A percentile compares a stretch with the other conserved stretches of the same genome.
phyloP scores from a whole-genome alignment of 1,284 basidiomycete species.

The Rhodofomes roseus region DNA sequence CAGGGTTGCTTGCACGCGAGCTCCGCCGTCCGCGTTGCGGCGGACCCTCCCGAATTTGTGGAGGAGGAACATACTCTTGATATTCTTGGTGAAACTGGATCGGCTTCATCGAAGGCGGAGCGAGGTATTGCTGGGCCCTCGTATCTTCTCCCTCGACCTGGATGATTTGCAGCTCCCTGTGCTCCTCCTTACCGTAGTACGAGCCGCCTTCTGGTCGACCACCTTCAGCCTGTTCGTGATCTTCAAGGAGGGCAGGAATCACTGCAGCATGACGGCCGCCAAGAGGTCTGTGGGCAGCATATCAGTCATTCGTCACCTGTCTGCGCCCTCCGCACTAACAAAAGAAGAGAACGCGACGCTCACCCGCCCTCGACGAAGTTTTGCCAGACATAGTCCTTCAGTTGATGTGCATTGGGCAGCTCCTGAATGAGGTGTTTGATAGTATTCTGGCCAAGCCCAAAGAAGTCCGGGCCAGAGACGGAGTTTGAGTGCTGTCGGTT shows the following conservation, averaged over 20 bases:
- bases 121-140: conserved; percentile 12
- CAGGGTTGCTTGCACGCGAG: conserved; percentile 18
- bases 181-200: conserved; percentile 13
- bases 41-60: conserved; percentile 14
- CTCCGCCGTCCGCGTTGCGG: conserved; percentile 16
- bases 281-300: conserved; percentile 46
- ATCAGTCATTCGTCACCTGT: conserved; percentile 6
- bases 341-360: conserved; percentile 29
- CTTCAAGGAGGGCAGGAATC: conserved; percentile 70
- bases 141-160: conserved; percentile 22
- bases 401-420: conserved; percentile 60
- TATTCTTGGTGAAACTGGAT: conserved; percentile 30
- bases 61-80: conserved; percentile 13
- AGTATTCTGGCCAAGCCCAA: conserved; percentile 77
- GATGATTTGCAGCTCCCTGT: conserved; percentile 28
- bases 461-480: conserved; percentile 82
- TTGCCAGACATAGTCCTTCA: conserved; percentile 80
- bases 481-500: conserved; percentile 78
- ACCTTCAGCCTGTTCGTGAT: conserved; percentile 40
- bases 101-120: conserved; percentile 21
- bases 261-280: conserved; percentile 77
- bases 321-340: conserved; percentile 1
- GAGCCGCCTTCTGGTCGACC: conserved; percentile 9
- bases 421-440: conserved; percentile 84
- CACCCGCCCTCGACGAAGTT: conserved; percentile 77